Conservation (phyloP, 768 basidiomycete genomes). For the Tricholoma bakamatsutake region DNA sequence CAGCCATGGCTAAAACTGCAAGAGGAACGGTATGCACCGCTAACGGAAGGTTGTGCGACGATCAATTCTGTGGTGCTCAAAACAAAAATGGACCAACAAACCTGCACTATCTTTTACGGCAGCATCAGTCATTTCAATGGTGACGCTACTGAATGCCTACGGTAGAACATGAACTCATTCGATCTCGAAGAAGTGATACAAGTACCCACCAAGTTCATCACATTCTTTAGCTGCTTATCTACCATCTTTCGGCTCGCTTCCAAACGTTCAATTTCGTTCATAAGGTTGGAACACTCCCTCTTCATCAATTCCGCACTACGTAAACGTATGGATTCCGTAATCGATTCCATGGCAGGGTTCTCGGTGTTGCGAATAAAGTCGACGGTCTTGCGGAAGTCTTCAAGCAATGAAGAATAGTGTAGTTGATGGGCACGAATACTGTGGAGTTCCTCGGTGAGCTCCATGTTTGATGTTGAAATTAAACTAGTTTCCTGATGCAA, state of each 20-base stretch:
- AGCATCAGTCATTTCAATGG: conserved; percentile 49
- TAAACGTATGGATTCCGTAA: conserved; percentile 21
- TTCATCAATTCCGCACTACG: conserved; percentile 30
- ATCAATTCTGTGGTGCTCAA: neutral
- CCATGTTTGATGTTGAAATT: conserved; percentile 34
- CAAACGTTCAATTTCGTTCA: conserved; percentile 45
- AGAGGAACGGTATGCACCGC: conserved; percentile 14
- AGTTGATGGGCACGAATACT: conserved; percentile 48
- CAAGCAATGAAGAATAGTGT: conserved; percentile 42
- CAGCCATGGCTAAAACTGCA: neutral
- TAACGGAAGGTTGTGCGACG: conserved; percentile 3
- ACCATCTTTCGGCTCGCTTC: conserved; percentile 36
- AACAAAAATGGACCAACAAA: conserved; percentile 13
- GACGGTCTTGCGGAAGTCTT: conserved; percentile 42
- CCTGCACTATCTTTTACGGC: conserved; percentile 45
- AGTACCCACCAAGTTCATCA: conserved; percentile 41
- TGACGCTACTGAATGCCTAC: conserved; percentile 56
- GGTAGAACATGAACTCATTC: neutral
- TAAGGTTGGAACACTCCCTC: conserved; percentile 44
- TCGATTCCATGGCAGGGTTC: conserved; percentile 45
- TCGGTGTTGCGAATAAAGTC: conserved; percentile 34
- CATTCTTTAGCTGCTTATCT: conserved; percentile 44
- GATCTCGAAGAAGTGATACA: neutral
- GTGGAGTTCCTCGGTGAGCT: conserved; percentile 44
- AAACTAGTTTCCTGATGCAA: conserved; percentile 36